phyloP scores from a whole-genome alignment of 208 protist species.

The Herpetomonas tarakana region DNA sequence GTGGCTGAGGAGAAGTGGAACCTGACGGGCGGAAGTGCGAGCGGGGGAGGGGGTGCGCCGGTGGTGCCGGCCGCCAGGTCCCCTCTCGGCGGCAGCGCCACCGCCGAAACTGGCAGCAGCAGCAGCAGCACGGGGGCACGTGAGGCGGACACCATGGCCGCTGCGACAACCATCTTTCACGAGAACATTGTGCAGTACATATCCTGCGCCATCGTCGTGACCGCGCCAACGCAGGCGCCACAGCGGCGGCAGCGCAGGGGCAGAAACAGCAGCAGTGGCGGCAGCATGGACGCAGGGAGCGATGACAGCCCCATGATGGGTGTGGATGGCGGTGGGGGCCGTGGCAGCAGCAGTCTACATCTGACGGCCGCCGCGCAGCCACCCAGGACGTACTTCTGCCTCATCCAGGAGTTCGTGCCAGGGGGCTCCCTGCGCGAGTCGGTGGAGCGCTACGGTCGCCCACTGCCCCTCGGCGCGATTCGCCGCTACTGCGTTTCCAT shows the following conservation, averaged over 20 bases:
- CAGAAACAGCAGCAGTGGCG: neutral
- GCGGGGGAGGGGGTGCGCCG: too few relatives aligned
- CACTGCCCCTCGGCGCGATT: slow-evolving; percentile 19
- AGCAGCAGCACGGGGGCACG: slow-evolving; percentile 4
- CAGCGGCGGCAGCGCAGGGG: neutral
- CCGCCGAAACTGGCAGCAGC: too few relatives aligned
- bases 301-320: neutral
- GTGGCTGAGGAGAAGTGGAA: too few relatives aligned
- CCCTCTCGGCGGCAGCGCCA: too few relatives aligned
- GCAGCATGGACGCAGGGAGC: neutral
- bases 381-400: slow-evolving; percentile 21
- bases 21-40: too few relatives aligned
- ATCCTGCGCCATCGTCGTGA: slow-evolving; percentile 9
- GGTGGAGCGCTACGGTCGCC: slow-evolving; percentile 27
- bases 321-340: too few relatives aligned
- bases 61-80: too few relatives aligned
- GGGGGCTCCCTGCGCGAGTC: slow-evolving; percentile 29
- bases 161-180: slow-evolving; percentile 26
- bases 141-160: slow-evolving; percentile 10
- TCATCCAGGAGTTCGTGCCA: slow-evolving; percentile 34
- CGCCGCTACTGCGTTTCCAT: slow-evolving; percentile 33
- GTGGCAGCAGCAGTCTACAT: too few relatives aligned
- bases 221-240: neutral
- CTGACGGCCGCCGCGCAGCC: too few relatives aligned
- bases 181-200: slow-evolving; percentile 44